Evolutionary conservation across 2,329 filamentous ascomycete genomes (phyloP), one percentile per base, ranked within the genome.

Genomic region (Chaetomium olivaceum): DNA sequence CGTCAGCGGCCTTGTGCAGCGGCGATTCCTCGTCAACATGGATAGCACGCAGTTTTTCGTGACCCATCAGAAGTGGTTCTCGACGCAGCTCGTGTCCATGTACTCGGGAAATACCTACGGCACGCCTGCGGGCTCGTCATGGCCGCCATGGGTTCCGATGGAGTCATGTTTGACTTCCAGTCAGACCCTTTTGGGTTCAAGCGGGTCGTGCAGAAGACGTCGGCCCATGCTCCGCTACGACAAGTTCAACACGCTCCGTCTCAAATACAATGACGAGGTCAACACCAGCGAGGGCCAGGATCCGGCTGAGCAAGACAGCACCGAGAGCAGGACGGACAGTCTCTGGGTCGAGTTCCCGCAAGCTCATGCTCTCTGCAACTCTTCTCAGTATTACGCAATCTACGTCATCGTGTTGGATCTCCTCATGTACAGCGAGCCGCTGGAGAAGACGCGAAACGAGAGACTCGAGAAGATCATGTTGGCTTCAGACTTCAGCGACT

Each of bases 31-130:
- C 31, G 89, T 97, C 68, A 92, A 93, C 71, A 97, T 98, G 91
- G 95, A 99, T 78, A 96, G 94, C 74, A 90, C 96, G 31, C 95
- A 99, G 76, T 97, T 99, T 79, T 99, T 99, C 72, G 93, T 99
- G 58, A 95, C 94, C 0, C 94, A 94, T 68, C 91, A 94, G 73
- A 96, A 96, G 79, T 95, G 90, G 76, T 94, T 99, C 77, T 85
- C 87, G 14, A 91, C 90, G 11, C 90, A 91, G 68, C 87, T 96
- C 69, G 84, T 97, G 61, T 93, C 95, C 61, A 90, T 97, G 83
- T 98, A 99, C 76, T 93, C 94, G 25, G 94, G 93, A 61, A 97
- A 94, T 77, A 90, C 89, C 66, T 99, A 99, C 74, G 96, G 96
- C 46, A 90, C 93, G 33, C 88, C 91, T 50, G 84, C 86, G 43